Conservation (phyloP, 1,284 basidiomycete genomes). For the Bothia castanella region DNA sequence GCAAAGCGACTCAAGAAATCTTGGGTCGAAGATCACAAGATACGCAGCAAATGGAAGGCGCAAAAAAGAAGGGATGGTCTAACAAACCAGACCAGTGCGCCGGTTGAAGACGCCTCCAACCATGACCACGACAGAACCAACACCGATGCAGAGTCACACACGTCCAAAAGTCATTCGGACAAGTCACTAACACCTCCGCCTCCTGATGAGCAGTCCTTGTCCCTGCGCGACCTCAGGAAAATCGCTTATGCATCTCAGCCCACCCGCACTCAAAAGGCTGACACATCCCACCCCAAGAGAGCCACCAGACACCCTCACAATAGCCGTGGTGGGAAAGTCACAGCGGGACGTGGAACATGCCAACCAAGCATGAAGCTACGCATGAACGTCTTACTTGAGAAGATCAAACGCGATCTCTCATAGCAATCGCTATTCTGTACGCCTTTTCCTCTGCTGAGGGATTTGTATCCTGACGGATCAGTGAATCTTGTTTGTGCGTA, state of each 20-base stretch:
- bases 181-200: slow-evolving; percentile 1
- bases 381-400: slow-evolving; percentile 75
- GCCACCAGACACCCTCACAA: neutral
- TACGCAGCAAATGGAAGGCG: slow-evolving; percentile 74
- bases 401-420: slow-evolving; percentile 59
- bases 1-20: slow-evolving; percentile 69
- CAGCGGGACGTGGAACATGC: slow-evolving; percentile 36
- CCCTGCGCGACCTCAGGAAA: slow-evolving; percentile 56
- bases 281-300: slow-evolving; percentile 36
- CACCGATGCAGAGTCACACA: neutral
- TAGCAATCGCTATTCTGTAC: slow-evolving; percentile 7
- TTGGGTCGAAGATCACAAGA: slow-evolving; percentile 71
- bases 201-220: slow-evolving; percentile 33
- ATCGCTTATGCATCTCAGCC: slow-evolving; percentile 59
- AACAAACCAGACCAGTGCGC: slow-evolving; percentile 9
- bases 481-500: slow-evolving; percentile 1
- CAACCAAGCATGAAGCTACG: slow-evolving; percentile 78
- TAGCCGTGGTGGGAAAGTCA: slow-evolving; percentile 20
- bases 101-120: slow-evolving; percentile 1
- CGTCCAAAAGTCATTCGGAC: neutral
- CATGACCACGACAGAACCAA: slow-evolving; percentile 10
- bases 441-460: neutral
- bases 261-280: slow-evolving; percentile 53
- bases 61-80: slow-evolving; percentile 63
- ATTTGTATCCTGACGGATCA: slow-evolving; percentile 1